These are phyloP conservation scores for Lactarius psammicola DNA, from an alignment of 768 basidiomycete species.

Conservation along the genomic window DNA sequence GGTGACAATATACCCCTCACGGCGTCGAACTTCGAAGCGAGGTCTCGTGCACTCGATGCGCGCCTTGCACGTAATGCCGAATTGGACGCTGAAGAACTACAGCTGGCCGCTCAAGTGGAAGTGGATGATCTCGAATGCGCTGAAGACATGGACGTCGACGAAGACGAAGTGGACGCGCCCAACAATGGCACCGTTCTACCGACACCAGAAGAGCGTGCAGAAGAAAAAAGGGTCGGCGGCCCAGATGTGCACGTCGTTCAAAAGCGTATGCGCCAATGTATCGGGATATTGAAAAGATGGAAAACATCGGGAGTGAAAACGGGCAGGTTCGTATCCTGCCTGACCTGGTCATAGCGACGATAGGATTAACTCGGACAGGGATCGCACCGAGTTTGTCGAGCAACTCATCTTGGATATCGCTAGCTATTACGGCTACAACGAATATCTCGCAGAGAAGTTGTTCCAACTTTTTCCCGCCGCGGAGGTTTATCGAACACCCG, in stretches of 20 bases:
- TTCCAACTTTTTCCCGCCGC: conserved; percentile 90
- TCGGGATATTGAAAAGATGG: conserved; percentile 70
- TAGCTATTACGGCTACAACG: conserved; percentile 97
- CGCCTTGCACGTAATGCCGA: conserved; percentile 64
- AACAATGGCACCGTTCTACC: conserved; percentile 63
- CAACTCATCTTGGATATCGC: conserved; percentile 88
- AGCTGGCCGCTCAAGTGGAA: conserved; percentile 46
- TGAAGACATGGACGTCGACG: conserved; percentile 39
- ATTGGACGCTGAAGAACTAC: conserved; percentile 64
- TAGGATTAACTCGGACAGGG: conserved; percentile 46
- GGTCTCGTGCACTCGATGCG: conserved; percentile 74
- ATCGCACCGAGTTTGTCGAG: conserved; percentile 85
- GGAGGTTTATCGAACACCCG: conserved; percentile 49
- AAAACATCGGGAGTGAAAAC: conserved; percentile 56
- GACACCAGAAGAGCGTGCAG: conserved; percentile 66
- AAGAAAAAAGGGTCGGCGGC: conserved; percentile 65
- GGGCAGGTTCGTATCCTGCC: conserved; percentile 49
- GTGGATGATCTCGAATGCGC: conserved; percentile 30
- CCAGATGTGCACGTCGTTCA: conserved; percentile 77
- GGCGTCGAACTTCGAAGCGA: conserved; percentile 77
- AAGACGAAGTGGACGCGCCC: conserved; percentile 40
- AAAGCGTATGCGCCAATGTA: conserved; percentile 74
- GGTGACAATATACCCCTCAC: conserved; percentile 58
- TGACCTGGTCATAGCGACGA: conserved; percentile 12
- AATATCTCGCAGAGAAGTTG: conserved; percentile 90